Evolutionary conservation across 257 asterid species (phyloP), one percentile per base, ranked within the genome.

Genomic region (Nyctanthes arbortristis): DNA sequence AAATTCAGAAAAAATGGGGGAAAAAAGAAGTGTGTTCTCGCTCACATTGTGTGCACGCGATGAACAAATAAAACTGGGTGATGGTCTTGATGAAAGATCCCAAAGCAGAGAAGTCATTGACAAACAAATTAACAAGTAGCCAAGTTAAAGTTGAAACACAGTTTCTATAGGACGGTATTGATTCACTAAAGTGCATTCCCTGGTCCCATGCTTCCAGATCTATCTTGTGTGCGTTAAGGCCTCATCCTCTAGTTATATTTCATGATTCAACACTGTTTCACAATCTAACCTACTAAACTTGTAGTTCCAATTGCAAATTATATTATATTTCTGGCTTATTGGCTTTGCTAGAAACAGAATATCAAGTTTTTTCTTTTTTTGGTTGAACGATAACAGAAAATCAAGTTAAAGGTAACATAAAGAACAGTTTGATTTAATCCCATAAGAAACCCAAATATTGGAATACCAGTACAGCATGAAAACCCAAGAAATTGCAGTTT

Each of bases 31-130:
- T n/a, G n/a, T n/a, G n/a, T n/a, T n/a, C n/a, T n/a, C n/a, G n/a
- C n/a, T n/a, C n/a, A n/a, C n/a, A n/a, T n/a, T n/a, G n/a, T n/a
- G n/a, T n/a, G n/a, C n/a, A n/a, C n/a, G n/a, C n/a, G n/a, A n/a
- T n/a, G 56, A 57, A 31, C 58, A 73, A 36, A 47, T 22, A 62
- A 25, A 66, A n/a, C n/a, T n/a, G n/a, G n/a, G n/a, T n/a, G n/a
- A n/a, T n/a, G 55, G 55, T 14, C 7, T 7, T 45, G 55, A n/a
- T n/a, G 25, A 45, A 24, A 24, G n/a, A 0, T 52, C 30, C 30
- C 22, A 13, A 24, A 52, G 59, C 22, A 24, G 16, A 52, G 9
- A 52, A 52, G 31, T 52, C 59, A 10, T 9, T 22, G 16, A 45
- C 16, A 18, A 45, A 45, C 55, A n/a, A 16, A 45, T 45, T 45